These are phyloP conservation scores for Reutealis trisperma DNA, from an alignment of 345 rosid genomes.

Conservation along the genomic window DNA sequence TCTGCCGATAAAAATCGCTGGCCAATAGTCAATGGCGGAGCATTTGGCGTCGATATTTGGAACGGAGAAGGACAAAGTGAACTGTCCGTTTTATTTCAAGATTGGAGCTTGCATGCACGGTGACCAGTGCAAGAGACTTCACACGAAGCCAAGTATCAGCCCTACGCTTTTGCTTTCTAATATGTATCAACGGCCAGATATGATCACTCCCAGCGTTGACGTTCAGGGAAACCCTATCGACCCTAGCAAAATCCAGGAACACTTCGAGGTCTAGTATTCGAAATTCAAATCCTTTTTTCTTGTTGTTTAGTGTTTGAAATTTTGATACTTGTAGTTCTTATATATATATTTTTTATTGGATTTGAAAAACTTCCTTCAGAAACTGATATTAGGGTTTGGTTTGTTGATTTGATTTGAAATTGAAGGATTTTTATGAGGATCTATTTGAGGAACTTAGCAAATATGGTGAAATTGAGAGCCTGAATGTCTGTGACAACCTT, in stretches of 20 bases:
- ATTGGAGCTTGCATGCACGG: slow-evolving; percentile 80
- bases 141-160: slow-evolving; percentile 68
- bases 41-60: slow-evolving; percentile 78
- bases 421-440: slow-evolving; percentile 60
- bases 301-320: neutral
- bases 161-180: slow-evolving; percentile 74
- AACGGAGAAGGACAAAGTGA: slow-evolving; percentile 78
- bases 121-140: slow-evolving; percentile 73
- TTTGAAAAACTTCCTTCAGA: too few species aligned
- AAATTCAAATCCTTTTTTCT: neutral
- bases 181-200: slow-evolving; percentile 80
- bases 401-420: neutral
- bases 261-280: slow-evolving; percentile 48
- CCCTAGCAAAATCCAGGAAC: slow-evolving; percentile 58
- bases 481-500: slow-evolving; percentile 68
- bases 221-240: slow-evolving; percentile 45
- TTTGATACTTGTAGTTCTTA: too few species aligned
- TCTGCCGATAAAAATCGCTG: neutral
- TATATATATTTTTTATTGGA: too few species aligned
- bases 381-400: neutral
- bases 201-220: slow-evolving; percentile 64
- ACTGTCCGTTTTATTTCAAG: slow-evolving; percentile 85
- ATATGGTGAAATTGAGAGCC: slow-evolving; percentile 66
- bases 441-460: slow-evolving; percentile 66
- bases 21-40: slow-evolving; percentile 53